These are phyloP conservation scores for Melampsora occidentalis DNA, from an alignment of 1,284 basidiomycete species.

Conservation along the genomic window DNA sequence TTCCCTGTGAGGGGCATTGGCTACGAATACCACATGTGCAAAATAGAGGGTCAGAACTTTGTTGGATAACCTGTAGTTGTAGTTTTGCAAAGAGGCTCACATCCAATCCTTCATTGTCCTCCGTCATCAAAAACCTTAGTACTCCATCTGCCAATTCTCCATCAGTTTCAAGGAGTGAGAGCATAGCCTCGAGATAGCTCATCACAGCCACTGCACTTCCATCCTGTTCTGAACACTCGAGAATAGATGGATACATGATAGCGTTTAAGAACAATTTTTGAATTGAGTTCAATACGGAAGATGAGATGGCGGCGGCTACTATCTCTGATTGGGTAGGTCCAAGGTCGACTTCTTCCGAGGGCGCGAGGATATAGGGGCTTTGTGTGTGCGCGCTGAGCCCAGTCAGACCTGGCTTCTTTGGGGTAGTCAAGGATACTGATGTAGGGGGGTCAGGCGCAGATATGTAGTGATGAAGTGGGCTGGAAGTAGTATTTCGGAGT, in stretches of 20 bases:
- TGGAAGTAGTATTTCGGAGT: slow-evolving; percentile 54
- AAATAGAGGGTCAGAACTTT: neutral
- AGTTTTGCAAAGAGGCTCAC: slow-evolving; percentile 45
- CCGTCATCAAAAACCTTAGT: slow-evolving; percentile 73
- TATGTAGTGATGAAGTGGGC: slow-evolving; percentile 60
- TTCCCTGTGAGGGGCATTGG: slow-evolving; percentile 3
- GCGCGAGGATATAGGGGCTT: neutral
- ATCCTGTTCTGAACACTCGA: slow-evolving; percentile 87
- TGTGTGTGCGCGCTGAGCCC: slow-evolving; percentile 57
- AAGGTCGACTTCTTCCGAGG: neutral
- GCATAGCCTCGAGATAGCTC: slow-evolving; percentile 89
- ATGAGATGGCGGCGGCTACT: slow-evolving; percentile 42
- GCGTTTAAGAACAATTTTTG: slow-evolving; percentile 86
- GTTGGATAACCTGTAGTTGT: neutral
- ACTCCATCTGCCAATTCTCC: slow-evolving; percentile 66
- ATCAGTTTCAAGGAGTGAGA: slow-evolving; percentile 70
- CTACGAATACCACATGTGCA: neutral
- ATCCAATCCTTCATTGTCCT: slow-evolving; percentile 68
- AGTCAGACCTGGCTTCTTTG: slow-evolving; percentile 46
- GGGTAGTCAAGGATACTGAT: slow-evolving; percentile 44
- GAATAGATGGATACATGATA: slow-evolving; percentile 84
- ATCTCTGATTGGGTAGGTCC: slow-evolving; percentile 34
- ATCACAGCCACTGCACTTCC: slow-evolving; percentile 93
- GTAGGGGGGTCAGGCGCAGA: slow-evolving; percentile 51
- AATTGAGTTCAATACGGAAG: slow-evolving; percentile 74